Evolutionary conservation across 2,329 filamentous ascomycete species (phyloP).

Genomic region (Drechslera avenae): DNA sequence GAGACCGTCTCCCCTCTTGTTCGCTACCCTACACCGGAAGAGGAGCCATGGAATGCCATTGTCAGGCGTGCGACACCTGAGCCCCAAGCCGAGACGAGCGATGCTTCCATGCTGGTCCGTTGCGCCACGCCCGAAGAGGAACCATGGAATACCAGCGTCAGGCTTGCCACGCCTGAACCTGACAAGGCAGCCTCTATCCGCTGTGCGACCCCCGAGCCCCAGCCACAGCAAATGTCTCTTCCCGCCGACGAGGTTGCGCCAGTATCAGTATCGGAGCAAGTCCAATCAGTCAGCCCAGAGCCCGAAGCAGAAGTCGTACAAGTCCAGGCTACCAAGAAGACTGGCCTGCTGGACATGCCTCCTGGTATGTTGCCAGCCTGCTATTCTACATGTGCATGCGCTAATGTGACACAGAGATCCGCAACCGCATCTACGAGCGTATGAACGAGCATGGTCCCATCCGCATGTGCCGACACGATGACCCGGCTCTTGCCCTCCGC

Average conservation of each 20-base stretch:
- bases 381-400: neutral
- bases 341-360: conserved; percentile 13
- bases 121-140: conserved; percentile 11
- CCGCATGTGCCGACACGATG: conserved; percentile 19
- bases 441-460: conserved; percentile 17
- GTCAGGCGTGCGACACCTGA: neutral
- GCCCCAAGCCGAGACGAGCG: neutral
- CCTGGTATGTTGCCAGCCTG: conserved; percentile 6
- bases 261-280: neutral
- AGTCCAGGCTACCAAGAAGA: neutral
- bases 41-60: conserved; percentile 11
- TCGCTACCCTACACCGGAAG: conserved; percentile 11
- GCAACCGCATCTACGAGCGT: conserved; percentile 16
- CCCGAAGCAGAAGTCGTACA: neutral
- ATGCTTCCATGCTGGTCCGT: conserved; percentile 6
- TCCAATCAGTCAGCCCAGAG: neutral
- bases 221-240: neutral
- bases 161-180: neutral
- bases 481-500: conserved; percentile 9
- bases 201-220: neutral
- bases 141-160: conserved; percentile 9
- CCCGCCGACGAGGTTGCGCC: neutral
- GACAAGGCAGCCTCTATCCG: neutral
- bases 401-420: conserved; percentile 15
- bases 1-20: conserved; percentile 3